Percentiles rank a stretch among this genome's conserved stretches.
Evolutionary conservation across 495 filamentous ascomycete species (phyloP).

Genomic region (Tetracladium marchalianum): DNA sequence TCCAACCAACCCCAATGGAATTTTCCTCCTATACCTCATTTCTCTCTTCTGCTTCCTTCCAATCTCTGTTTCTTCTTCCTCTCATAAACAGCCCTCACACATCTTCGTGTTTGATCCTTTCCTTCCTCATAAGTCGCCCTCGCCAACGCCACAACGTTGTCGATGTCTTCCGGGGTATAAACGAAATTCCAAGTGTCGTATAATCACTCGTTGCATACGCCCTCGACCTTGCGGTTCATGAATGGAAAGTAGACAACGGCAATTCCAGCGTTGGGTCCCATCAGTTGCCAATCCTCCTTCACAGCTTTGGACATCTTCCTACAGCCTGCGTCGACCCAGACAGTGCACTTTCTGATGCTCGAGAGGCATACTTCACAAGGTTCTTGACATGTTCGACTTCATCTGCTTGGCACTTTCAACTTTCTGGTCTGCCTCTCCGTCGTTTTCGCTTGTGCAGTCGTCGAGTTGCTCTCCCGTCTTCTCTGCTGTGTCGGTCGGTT

Average conservation of each 20-base stretch:
- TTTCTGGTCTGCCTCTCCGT: slow-evolving; percentile 50
- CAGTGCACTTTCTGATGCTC: slow-evolving; percentile 49
- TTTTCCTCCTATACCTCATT: slow-evolving; percentile 34
- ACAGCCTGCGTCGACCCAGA: slow-evolving; percentile 95
- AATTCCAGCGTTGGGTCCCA: slow-evolving; percentile 71
- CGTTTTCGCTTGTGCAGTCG: slow-evolving; percentile 52
- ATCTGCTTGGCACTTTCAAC: slow-evolving; percentile 47
- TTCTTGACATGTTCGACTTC: slow-evolving; percentile 24
- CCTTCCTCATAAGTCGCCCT: slow-evolving; percentile 81
- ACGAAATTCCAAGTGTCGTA: slow-evolving; percentile 96
- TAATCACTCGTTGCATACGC: slow-evolving; percentile 66
- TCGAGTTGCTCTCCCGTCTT: slow-evolving; percentile 55
- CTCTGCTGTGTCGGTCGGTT: slow-evolving; percentile 36
- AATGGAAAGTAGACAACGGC: slow-evolving; percentile 87
- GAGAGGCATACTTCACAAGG: slow-evolving; percentile 6
- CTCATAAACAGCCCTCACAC: slow-evolving; percentile 88
- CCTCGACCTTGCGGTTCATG: slow-evolving; percentile 60
- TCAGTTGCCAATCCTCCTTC: slow-evolving; percentile 63
- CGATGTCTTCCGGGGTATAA: slow-evolving; percentile 79
- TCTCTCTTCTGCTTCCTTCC: slow-evolving; percentile 40
- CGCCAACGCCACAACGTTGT: slow-evolving; percentile 69
- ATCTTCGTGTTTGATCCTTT: slow-evolving; percentile 58
- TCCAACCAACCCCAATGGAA: slow-evolving; percentile 32
- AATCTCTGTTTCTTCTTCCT: slow-evolving; percentile 66
- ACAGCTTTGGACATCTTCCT: slow-evolving; percentile 49